phyloP scores from a whole-genome alignment of 2,329 filamentous ascomycete genomes.

The Colletotrichum siamense region DNA sequence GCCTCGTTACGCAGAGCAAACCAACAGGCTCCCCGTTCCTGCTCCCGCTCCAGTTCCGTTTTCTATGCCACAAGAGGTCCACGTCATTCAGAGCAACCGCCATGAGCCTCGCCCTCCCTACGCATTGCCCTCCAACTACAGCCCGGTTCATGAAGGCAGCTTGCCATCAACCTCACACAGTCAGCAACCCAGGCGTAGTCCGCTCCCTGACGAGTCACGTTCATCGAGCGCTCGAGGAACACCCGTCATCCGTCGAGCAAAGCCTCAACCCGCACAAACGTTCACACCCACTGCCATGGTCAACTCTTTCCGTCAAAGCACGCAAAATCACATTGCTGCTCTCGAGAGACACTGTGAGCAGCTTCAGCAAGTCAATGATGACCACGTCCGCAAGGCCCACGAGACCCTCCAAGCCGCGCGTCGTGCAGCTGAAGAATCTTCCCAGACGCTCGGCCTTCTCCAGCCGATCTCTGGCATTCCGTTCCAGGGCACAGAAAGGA shows the following conservation, averaged over 20 bases:
- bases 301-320: conserved; percentile 12
- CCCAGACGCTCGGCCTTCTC: neutral
- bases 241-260: conserved; percentile 15
- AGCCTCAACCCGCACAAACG: conserved; percentile 4
- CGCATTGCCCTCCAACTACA: conserved; percentile 7
- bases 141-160: conserved; percentile 2
- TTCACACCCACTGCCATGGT: conserved; percentile 6
- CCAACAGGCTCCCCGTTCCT: neutral
- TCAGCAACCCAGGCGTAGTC: conserved; percentile 12
- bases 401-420: neutral
- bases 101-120: conserved; percentile 1
- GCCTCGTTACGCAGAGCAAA: neutral
- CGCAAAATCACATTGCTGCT: neutral
- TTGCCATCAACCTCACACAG: conserved; percentile 2
- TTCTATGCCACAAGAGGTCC: conserved; percentile 4
- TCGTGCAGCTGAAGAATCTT: neutral
- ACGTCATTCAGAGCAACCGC: conserved; percentile 14
- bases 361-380: neutral
- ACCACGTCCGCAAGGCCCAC: neutral
- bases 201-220: conserved; percentile 8
- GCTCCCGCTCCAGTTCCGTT: neutral
- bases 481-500: conserved; percentile 10
- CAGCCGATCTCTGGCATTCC: conserved; percentile 15
- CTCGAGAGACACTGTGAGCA: conserved; percentile 9
- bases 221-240: conserved; percentile 7